Conservation (phyloP, 305 asterid genomes). For the Nicotiana rustica region DNA sequence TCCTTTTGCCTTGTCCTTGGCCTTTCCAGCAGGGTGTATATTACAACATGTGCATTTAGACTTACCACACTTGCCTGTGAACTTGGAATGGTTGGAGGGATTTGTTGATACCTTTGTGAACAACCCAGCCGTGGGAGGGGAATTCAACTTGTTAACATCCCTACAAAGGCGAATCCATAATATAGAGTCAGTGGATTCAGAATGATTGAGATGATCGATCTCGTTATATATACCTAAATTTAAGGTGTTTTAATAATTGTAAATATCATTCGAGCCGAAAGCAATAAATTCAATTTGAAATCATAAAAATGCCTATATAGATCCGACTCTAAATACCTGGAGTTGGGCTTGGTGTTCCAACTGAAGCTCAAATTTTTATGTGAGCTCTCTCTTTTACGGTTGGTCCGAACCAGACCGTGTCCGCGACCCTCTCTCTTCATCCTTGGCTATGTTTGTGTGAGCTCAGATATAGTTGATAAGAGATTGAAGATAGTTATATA, state of each 20-base stretch:
- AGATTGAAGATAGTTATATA: background rate
- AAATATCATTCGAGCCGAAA: background rate
- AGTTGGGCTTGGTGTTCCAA: constrained; percentile 40
- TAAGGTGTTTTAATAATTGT: background rate
- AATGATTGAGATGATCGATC: background rate
- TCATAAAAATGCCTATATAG: no score
- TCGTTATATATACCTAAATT: background rate
- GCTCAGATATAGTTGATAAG: constrained; percentile 7
- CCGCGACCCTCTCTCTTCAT: constrained; percentile 88
- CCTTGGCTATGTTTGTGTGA: constrained; percentile 31
- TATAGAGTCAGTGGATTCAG: background rate
- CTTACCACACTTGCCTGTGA: constrained; percentile 73
- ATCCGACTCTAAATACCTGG: constrained; percentile 2
- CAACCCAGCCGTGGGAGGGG: constrained; percentile 64
- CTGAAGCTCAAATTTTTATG: constrained; percentile 31
- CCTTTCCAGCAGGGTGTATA: constrained; percentile 57
- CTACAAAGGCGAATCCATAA: background rate
- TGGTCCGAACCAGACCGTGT: constrained; percentile 74
- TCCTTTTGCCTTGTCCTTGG: constrained; percentile 76
- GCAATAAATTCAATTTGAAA: no score
- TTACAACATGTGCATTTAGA: constrained; percentile 61
- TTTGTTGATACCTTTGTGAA: constrained; percentile 60
- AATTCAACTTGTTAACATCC: constrained; percentile 42
- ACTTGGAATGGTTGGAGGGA: constrained; percentile 84
- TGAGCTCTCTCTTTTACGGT: constrained; percentile 31